phyloP scores from a whole-genome alignment of 1,284 basidiomycete genomes.

The Ustilago lituana region DNA sequence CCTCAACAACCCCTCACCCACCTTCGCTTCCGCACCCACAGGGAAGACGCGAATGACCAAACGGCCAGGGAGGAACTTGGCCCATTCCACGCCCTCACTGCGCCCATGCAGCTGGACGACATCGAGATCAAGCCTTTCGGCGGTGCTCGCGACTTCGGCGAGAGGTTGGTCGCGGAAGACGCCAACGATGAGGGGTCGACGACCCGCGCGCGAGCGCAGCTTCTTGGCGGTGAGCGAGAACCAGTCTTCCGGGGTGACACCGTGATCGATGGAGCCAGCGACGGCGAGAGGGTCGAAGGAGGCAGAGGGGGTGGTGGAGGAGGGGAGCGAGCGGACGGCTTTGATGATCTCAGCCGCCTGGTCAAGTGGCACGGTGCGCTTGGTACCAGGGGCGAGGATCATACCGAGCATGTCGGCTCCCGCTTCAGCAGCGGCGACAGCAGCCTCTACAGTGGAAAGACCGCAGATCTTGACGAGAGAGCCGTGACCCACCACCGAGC shows the following conservation, averaged over 20 bases:
- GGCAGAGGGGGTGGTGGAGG: background rate
- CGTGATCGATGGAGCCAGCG: slow-evolving; percentile 23
- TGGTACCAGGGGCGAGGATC: slow-evolving; percentile 63
- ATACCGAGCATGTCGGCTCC: slow-evolving; percentile 66
- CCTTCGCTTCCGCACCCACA: slow-evolving; percentile 28
- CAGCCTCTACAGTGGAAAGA: slow-evolving; percentile 54
- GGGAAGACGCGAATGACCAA: slow-evolving; percentile 63
- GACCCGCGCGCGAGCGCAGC: slow-evolving; percentile 41
- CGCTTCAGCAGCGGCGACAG: slow-evolving; percentile 53
- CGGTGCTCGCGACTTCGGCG: slow-evolving; percentile 51
- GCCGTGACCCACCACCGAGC: slow-evolving; percentile 17
- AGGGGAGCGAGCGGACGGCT: slow-evolving; percentile 50
- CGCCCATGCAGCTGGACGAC: slow-evolving; percentile 65
- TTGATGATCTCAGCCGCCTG: slow-evolving; percentile 56
- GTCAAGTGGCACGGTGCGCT: slow-evolving; percentile 49
- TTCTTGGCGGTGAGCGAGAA: slow-evolving; percentile 52
- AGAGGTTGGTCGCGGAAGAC: slow-evolving; percentile 65
- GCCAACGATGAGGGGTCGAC: slow-evolving; percentile 61
- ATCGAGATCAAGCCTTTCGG: slow-evolving; percentile 54
- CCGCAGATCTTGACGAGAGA: slow-evolving; percentile 66
- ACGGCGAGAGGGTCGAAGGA: slow-evolving; percentile 1
- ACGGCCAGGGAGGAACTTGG: slow-evolving; percentile 61
- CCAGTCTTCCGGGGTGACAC: slow-evolving; percentile 54
- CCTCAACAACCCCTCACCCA: slow-evolving; percentile 31
- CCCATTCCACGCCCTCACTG: slow-evolving; percentile 59